Base-by-base conservation (phyloP, 2,329 filamentous ascomycete species). In the Parastagonospora nodorum region DNA sequence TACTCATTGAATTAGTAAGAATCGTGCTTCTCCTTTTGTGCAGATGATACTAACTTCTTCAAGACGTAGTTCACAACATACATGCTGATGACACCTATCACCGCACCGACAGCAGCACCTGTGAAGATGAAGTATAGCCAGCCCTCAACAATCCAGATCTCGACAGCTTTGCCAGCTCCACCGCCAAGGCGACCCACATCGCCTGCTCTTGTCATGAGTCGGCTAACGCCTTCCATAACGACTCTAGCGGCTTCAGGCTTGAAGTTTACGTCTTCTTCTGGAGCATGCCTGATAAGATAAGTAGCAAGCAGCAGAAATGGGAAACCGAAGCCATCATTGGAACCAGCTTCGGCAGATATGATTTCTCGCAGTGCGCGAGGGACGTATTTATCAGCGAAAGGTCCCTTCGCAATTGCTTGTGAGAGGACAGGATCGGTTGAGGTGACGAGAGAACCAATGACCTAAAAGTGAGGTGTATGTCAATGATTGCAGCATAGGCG, bases 401-500 rank as follows among this genome's bases (percentile, higher is more conserved):
- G 81, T 0, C 83, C 83, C 63, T 86, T 86, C 14, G 84, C 84
- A 12, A 86, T 78, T 24, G 83, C 82, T 58, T 86, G 83, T 0
- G 83, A 85, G 5, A 87, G 73, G n/a, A 86, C 76, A 0, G 84
- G 84, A 52, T 86, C 84, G 0, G 84, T 87, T 48, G 79, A 84
- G 2, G 84, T 85, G 9, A 86, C 83, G 43, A 82, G 85, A 0
- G 84, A 82, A 2, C 78, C 83, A 51, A 87, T 83, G 15, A 39
- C 37, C 37, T 39, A 8, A 2, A 39, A 5, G 19, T 12, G 15
- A 16, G 12, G 12, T 36, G 15, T 24, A 3, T 24, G 19, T 24
- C 19, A 24, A 5, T 24, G 19, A 24, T 24, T 24, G 19, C 19
- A 24, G 2, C n/a, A 16, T 37, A 5, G 5, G 19, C 19, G 35